Evolutionary conservation across 2,329 filamentous ascomycete genomes (phyloP).

Genomic region (Coniochaeta hoffmannii): DNA sequence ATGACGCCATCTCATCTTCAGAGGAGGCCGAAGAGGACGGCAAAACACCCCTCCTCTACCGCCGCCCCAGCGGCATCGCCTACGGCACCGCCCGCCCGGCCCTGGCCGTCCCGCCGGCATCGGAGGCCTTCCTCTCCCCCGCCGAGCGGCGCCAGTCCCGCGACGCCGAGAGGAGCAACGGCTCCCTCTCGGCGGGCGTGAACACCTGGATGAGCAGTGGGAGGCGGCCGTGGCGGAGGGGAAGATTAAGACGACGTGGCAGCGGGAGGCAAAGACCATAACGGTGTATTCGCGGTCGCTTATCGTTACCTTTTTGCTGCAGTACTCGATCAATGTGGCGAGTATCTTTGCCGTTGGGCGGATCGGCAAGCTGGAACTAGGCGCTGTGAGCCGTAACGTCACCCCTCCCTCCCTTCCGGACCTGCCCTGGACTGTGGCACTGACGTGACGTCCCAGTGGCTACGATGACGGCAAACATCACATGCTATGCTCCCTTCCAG

Average conservation of each 20-base stretch:
- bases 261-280: conserved; percentile 78
- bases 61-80: conserved; percentile 69
- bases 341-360: conserved; percentile 73
- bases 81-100: conserved; percentile 64
- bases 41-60: conserved; percentile 51
- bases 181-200: too few relatives aligned
- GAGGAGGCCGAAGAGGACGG: conserved; percentile 26
- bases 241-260: conserved; percentile 83
- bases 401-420: too few relatives aligned
- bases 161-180: conserved; percentile 12
- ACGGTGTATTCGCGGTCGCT: conserved; percentile 63
- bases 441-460: conserved; percentile 55
- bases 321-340: conserved; percentile 78
- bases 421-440: neutral
- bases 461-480: conserved; percentile 76
- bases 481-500: conserved; percentile 69
- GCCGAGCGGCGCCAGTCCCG: conserved; percentile 31
- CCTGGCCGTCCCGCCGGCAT: conserved; percentile 48
- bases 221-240: conserved; percentile 76
- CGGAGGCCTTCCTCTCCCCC: conserved; percentile 42
- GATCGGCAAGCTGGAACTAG: conserved; percentile 63
- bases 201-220: conserved; percentile 67
- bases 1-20: conserved; percentile 19
- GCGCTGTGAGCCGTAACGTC: conserved; percentile 48
- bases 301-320: conserved; percentile 67